These are phyloP conservation scores for Jacaranda copaia DNA, from an alignment of 257 asterid genomes.

Conservation along the genomic window DNA sequence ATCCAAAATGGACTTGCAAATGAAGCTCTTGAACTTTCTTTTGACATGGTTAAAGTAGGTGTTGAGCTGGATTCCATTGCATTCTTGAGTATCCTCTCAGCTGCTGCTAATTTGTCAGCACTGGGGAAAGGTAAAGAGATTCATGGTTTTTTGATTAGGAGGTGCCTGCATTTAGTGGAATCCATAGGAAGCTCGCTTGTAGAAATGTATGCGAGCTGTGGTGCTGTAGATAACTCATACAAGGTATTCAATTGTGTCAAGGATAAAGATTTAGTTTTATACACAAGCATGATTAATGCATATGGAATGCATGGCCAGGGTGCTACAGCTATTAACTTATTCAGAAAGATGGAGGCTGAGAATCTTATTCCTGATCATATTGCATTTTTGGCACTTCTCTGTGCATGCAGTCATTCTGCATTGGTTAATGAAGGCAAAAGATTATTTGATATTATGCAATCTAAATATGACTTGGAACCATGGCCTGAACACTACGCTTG, in stretches of 20 bases:
- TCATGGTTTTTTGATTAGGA: constrained; percentile 73
- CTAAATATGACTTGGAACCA: constrained; percentile 64
- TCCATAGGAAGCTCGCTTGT: constrained; percentile 75
- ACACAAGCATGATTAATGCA: constrained; percentile 86
- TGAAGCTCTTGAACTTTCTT: constrained; percentile 71
- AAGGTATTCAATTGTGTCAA: constrained; percentile 53
- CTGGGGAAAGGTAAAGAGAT: constrained; percentile 78
- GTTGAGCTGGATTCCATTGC: constrained; percentile 71
- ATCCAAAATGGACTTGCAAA: constrained; percentile 65
- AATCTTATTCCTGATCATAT: constrained; percentile 67
- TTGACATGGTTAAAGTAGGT: constrained; percentile 54
- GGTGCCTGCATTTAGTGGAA: constrained; percentile 51
- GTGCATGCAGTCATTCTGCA: constrained; percentile 88
- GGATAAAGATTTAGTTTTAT: constrained; percentile 57
- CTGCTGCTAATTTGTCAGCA: constrained; percentile 67
- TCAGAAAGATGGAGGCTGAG: constrained; percentile 57
- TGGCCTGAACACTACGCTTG: constrained; percentile 91
- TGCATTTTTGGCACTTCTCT: constrained; percentile 68
- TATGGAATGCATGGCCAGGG: constrained; percentile 88
- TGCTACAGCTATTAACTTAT: constrained; percentile 52
- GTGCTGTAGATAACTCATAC: constrained; percentile 60
- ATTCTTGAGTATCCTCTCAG: constrained; percentile 61
- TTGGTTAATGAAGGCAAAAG: constrained; percentile 72
- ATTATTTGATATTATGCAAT: constrained; percentile 57
- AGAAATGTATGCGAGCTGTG: constrained; percentile 81